Evolutionary conservation across 495 filamentous ascomycete genomes (phyloP), one percentile per base, ranked within the genome.

Genomic region (Astrothelium macrocarpum): DNA sequence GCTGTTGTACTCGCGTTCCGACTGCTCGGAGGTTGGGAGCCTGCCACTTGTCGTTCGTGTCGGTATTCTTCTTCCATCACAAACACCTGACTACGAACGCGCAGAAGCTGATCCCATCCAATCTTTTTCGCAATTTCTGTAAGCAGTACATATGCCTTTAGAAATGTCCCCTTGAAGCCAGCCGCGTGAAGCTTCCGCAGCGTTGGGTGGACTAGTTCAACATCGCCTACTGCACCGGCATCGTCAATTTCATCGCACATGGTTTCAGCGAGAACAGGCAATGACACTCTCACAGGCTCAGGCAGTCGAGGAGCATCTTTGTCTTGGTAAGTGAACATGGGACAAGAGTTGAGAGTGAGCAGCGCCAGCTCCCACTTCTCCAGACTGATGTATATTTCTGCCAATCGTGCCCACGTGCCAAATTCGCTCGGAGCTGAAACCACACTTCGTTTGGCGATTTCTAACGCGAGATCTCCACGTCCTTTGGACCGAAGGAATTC

Each of bases 51-150:
- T 67, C 90, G 92, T 75, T 98, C 94, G 61, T 83, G 87, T 18
- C 95, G 84, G 68, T 98, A 98, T 73, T 98, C 94, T 70, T 98
- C 94, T 71, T 98, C 94, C 94, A 98, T 98, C 32, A 98, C 95
- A 68, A 98, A 98, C 4, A 97, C 94, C 64, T 93, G 90, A 76
- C 93, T 97, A 60, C 94, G 83, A 67, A 91, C 91, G 71, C 88
- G 92, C 29, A 98, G 80, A 16, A 98, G 81, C 69, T 96, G 90
- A 70, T 98, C 94, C 94, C 94, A 98, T 31, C 94, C 95, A 69
- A 97, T 96, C 72, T 94, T 92, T 45, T 87, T 85, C 1, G 93
- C 91, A 75, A 98, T 89, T 72, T 96, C 92, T 0, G 94, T 97
- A 61, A 98, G 80, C 31, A 98, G 84, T 61, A 87, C 85, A 77